Percentiles rank a stretch among this genome's conserved stretches.
Conservation (phyloP, 202 grass and related monocot species). For the Schoenoplectus tabernaemontani region DNA sequence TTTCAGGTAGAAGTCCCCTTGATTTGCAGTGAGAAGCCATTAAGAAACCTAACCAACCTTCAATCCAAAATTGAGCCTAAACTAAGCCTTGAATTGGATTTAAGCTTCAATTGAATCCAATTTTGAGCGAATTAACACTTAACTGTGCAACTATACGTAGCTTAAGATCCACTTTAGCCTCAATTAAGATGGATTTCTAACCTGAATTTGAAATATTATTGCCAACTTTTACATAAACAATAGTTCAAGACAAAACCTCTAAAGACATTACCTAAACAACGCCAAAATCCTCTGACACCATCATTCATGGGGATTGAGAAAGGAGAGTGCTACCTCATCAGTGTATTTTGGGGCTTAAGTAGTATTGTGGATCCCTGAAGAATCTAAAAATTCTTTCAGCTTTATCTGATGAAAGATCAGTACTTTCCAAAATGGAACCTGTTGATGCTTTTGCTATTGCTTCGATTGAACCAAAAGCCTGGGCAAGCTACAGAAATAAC, state of each 20-base stretch:
- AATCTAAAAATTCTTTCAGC: conserved; percentile 59
- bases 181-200: neutral
- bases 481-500: conserved; percentile 46
- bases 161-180: neutral
- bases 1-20: neutral
- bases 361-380: conserved; percentile 78
- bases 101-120: neutral
- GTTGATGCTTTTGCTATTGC: conserved; percentile 64
- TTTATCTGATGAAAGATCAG: conserved; percentile 79
- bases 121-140: neutral
- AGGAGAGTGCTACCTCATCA: conserved; percentile 15
- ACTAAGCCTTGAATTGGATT: neutral
- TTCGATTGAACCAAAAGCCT: conserved; percentile 78
- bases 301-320: neutral
- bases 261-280: neutral
- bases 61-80: neutral
- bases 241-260: neutral
- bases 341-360: conserved; percentile 65
- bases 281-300: neutral
- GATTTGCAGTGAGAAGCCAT: neutral
- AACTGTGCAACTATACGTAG: neutral
- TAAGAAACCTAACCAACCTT: neutral
- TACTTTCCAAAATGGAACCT: conserved; percentile 63
- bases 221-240: neutral
- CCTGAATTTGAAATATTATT: neutral